phyloP scores from a whole-genome alignment of 768 basidiomycete species.

The Polyporus arcularius region DNA sequence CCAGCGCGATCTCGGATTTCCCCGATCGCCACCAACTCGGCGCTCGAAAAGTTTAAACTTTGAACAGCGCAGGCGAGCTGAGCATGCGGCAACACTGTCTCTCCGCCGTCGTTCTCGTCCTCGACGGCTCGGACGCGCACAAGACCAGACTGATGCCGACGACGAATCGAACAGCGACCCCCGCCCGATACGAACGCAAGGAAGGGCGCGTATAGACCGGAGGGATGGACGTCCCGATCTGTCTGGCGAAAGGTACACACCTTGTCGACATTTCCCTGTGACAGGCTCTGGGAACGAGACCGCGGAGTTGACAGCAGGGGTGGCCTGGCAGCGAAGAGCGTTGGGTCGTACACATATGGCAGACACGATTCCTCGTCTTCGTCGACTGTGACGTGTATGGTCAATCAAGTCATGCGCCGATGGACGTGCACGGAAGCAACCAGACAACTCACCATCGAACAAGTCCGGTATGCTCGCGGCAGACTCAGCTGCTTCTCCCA shows the following conservation, averaged over 20 bases:
- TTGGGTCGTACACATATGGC: conserved; percentile 23
- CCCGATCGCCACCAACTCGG: neutral
- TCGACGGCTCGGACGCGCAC: neutral
- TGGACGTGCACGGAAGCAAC: neutral
- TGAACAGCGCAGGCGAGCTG: neutral
- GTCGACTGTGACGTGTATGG: conserved; percentile 16
- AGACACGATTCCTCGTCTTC: conserved; percentile 24
- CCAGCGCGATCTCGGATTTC: neutral
- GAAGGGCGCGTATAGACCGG: neutral
- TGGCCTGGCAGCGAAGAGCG: conserved; percentile 17
- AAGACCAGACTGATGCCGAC: neutral
- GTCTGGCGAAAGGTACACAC: conserved; percentile 8
- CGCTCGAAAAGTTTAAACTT: conserved; percentile 14
- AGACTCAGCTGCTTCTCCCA: conserved; percentile 19
- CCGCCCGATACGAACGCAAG: neutral
- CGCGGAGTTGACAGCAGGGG: conserved; percentile 4
- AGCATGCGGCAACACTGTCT: conserved; percentile 1
- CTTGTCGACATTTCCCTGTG: conserved; percentile 18
- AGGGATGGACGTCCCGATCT: neutral
- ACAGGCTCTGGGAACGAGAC: conserved; percentile 10
- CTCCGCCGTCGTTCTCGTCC: neutral
- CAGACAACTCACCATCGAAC: conserved; percentile 11
- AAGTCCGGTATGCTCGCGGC: conserved; percentile 16
- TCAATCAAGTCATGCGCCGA: neutral
- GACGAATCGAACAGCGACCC: conserved; percentile 6